Percentiles rank a stretch among this genome's conserved stretches.
phyloP scores from a whole-genome alignment of 2,329 filamentous ascomycete genomes.

The Proliferodiscus dingleyae region DNA sequence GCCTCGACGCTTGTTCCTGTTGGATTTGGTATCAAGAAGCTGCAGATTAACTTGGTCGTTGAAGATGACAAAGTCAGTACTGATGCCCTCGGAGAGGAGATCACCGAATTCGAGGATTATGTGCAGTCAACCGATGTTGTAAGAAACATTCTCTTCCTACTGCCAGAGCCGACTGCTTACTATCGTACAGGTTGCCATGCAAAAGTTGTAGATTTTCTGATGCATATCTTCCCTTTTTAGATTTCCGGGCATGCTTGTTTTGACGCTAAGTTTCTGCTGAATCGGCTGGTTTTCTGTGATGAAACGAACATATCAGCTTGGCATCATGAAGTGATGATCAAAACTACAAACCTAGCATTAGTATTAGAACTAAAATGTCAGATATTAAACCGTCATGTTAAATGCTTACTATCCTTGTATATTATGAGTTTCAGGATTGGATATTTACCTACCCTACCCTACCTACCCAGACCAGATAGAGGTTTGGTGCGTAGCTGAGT shows the following conservation, averaged over 20 bases:
- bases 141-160: slow-evolving; percentile 29
- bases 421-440: background rate
- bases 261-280: slow-evolving; percentile 23
- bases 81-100: slow-evolving; percentile 81
- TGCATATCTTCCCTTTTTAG: slow-evolving; percentile 11
- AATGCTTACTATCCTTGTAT: background rate
- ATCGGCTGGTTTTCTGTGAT: slow-evolving; percentile 16
- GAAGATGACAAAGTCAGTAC: slow-evolving; percentile 95
- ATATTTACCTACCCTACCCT: background rate
- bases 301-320: slow-evolving; percentile 12
- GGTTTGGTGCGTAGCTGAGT: background rate
- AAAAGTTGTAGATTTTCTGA: slow-evolving; percentile 68
- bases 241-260: slow-evolving; percentile 20
- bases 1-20: slow-evolving; percentile 82
- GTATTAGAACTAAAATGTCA: slow-evolving; percentile 25
- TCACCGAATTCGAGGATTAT: slow-evolving; percentile 83
- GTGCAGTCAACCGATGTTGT: slow-evolving; percentile 91
- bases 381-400: slow-evolving; percentile 16
- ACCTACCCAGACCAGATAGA: no score
- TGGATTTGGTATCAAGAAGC: slow-evolving; percentile 98
- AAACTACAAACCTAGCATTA: slow-evolving; percentile 12
- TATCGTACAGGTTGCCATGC: slow-evolving; percentile 62
- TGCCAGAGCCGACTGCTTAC: slow-evolving; percentile 19
- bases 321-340: slow-evolving; percentile 29
- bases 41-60: slow-evolving; percentile 96